Conservation (phyloP, 1,284 basidiomycete genomes). For the Golubevia pallescens region DNA sequence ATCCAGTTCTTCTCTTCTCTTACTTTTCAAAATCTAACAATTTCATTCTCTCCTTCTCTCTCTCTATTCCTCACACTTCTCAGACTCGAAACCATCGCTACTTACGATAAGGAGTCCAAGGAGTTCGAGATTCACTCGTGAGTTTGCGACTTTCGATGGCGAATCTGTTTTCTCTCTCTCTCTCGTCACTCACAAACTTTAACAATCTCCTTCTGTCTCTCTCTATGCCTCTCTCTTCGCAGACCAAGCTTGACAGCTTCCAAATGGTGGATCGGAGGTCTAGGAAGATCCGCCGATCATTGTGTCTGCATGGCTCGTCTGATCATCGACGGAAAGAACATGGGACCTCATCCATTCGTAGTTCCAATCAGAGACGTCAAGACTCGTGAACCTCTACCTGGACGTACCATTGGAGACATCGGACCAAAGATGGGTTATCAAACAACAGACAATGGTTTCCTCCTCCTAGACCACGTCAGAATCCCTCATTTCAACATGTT, state of each 20-base stretch:
- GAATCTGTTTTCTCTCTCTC: no score
- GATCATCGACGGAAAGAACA: conserved; percentile 59
- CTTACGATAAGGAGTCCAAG: conserved; percentile 35
- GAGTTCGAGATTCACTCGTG: conserved; percentile 38
- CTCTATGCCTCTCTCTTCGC: no score
- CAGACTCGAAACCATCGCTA: conserved; percentile 48
- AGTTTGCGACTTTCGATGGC: no score
- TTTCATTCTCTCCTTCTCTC: no score
- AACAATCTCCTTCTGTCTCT: background rate
- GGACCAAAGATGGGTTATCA: conserved; percentile 64
- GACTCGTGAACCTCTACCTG: conserved; percentile 63
- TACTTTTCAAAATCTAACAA: no score
- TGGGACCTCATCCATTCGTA: conserved; percentile 65
- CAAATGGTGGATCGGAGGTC: conserved; percentile 65
- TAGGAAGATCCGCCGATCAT: conserved; percentile 64
- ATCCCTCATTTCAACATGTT: conserved; percentile 65
- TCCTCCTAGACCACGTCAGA: conserved; percentile 28
- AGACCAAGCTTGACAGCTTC: conserved; percentile 36
- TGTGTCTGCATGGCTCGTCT: conserved; percentile 66
- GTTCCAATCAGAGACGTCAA: conserved; percentile 64
- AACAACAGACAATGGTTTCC: conserved; percentile 63
- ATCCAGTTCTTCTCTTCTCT: no score
- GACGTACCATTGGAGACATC: conserved; percentile 62
- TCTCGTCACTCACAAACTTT: no score
- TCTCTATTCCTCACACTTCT: no score